Base-by-base conservation (phyloP, 495 filamentous ascomycete species). In the Xylaria acuta region DNA sequence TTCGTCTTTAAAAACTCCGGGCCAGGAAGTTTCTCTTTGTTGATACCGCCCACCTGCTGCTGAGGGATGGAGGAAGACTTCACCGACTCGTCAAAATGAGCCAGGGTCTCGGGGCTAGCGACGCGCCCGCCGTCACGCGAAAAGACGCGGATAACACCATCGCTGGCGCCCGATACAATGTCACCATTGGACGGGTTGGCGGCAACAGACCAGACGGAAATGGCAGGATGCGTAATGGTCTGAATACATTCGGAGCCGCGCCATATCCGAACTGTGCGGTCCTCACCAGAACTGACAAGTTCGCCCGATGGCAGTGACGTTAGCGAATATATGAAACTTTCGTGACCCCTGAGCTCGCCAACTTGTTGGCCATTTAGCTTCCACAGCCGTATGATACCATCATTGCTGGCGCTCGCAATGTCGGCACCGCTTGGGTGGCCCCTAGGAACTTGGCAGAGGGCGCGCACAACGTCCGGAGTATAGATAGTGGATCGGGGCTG, bases 221-320 rank as follows among this genome's bases (percentile, higher is more conserved):
- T 97, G 16, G 97, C 97, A 45, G 97, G 97, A 79, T 97, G 97
- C 5, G 95, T 97, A 71, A 99, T 98, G 14, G 94, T 97, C 82
- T 99, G 97, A 66, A 97, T 82, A 77, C 95, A 98, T 62, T 94
- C 85, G 22, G 81, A 88, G 47, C 90, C 90, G 72, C 88, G 89
- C 97, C 97, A 99, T 76, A 99, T 86, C 63, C 93, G 86, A 22
- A 95, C 88, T 11, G 97, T 97, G 59, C 97, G 90, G 81, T 99
- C 97, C 80, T 99, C 97, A 12, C 94, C 93, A 3, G 93, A 90
- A 79, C 95, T 98, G 54, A 95, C 92, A 22, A 99, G 83, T 75
- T 97, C 95, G 7, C 95, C 95, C 0, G 90, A 90, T 1, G 96
- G 93, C 18, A 95, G 82, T 30, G 85, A 81, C 34, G 91, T 89